Evolutionary conservation across 345 rosid species (phyloP).

Genomic region (Erodium maritimum): DNA sequence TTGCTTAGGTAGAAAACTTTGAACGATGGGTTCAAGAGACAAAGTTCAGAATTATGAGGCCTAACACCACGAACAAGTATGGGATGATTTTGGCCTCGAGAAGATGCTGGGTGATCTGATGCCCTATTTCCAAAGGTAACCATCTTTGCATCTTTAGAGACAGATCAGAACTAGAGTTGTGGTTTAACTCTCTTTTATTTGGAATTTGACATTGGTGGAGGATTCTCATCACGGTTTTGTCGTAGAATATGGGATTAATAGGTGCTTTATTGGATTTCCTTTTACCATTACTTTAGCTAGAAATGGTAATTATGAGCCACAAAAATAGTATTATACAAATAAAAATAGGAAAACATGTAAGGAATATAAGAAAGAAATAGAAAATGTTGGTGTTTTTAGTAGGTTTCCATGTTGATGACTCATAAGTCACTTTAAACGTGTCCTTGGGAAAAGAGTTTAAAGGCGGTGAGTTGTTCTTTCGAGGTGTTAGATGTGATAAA

Average conservation of each 20-base stretch:
- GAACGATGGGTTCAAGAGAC: slow-evolving; percentile 73
- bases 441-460: slow-evolving; percentile 84
- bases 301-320: not conserved
- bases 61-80: slow-evolving; percentile 85
- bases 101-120: slow-evolving; percentile 75
- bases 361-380: too few relatives aligned
- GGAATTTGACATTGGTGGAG: slow-evolving; percentile 54
- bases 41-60: slow-evolving; percentile 73
- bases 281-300: not conserved
- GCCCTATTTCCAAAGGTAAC: slow-evolving; percentile 73
- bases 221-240: slow-evolving; percentile 98
- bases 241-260: slow-evolving; percentile 83
- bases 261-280: slow-evolving; percentile 20
- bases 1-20: slow-evolving; percentile 74
- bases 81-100: slow-evolving; percentile 97
- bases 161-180: not conserved
- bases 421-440: slow-evolving; percentile 83
- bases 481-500: slow-evolving; percentile 74
- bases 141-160: not conserved
- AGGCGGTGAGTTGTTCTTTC: slow-evolving; percentile 83
- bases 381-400: not conserved
- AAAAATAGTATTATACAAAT: too few relatives aligned
- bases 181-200: slow-evolving; percentile 5
- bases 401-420: slow-evolving; percentile 98
- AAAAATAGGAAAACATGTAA: too few relatives aligned